These are phyloP conservation scores for Neonectria punicea DNA, from an alignment of 2,329 filamentous ascomycete species.

Conservation along the genomic window DNA sequence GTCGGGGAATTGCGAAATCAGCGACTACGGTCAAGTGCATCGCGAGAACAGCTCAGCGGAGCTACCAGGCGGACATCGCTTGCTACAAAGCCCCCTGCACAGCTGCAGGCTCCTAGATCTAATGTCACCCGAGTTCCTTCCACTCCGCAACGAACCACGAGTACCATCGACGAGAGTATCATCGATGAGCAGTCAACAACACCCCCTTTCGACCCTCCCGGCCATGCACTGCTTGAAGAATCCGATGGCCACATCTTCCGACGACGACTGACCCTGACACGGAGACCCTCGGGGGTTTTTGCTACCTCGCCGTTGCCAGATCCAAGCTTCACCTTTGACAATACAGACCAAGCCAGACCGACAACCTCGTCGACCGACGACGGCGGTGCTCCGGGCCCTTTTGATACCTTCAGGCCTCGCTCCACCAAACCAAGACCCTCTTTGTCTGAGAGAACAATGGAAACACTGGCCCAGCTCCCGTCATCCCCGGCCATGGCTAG, in stretches of 20 bases:
- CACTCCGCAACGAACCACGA: slow-evolving; percentile 31
- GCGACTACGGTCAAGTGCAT: slow-evolving; percentile 52
- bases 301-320: slow-evolving; percentile 39
- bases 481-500: slow-evolving; percentile 78
- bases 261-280: slow-evolving; percentile 45
- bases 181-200: slow-evolving; percentile 41
- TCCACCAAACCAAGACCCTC: slow-evolving; percentile 60
- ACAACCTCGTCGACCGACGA: slow-evolving; percentile 37
- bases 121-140: slow-evolving; percentile 33
- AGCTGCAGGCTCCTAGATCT: slow-evolving; percentile 31
- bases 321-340: slow-evolving; percentile 29
- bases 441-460: slow-evolving; percentile 84
- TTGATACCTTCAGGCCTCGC: slow-evolving; percentile 36
- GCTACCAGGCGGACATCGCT: slow-evolving; percentile 36
- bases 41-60: slow-evolving; percentile 52
- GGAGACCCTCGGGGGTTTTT: slow-evolving; percentile 45
- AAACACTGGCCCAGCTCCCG: slow-evolving; percentile 82
- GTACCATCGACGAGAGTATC: slow-evolving; percentile 37
- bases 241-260: slow-evolving; percentile 38
- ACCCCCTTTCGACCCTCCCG: slow-evolving; percentile 38
- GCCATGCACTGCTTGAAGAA: slow-evolving; percentile 34
- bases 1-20: slow-evolving; percentile 50
- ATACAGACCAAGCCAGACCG: slow-evolving; percentile 29
- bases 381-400: slow-evolving; percentile 17
- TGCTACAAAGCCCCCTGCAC: slow-evolving; percentile 32